These are phyloP conservation scores for Nymphaea colorata DNA, from an alignment of 164 flowering plant genomes.

Conservation along the genomic window DNA sequence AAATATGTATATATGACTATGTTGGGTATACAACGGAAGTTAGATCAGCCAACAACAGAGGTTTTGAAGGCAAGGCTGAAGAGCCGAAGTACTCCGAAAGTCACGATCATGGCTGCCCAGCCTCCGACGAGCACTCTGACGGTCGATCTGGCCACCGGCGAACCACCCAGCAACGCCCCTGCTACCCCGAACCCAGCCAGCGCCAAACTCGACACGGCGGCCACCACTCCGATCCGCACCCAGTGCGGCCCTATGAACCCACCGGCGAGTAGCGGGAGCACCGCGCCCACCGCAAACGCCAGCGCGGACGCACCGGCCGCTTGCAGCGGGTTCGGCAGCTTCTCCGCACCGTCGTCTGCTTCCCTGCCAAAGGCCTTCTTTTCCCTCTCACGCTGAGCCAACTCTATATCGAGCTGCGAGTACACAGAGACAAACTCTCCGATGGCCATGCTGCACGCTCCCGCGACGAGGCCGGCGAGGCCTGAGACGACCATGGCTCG, in stretches of 20 bases:
- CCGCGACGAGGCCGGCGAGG: constrained; percentile 1
- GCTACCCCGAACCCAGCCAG: constrained; percentile 14
- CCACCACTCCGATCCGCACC: constrained; percentile 15
- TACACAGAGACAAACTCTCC: constrained; percentile 4
- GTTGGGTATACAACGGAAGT: too few relatives aligned
- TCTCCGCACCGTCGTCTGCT: constrained; percentile 4
- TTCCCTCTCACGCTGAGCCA: neutral
- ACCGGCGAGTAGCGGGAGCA: constrained; percentile 10
- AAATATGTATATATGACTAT: too few relatives aligned
- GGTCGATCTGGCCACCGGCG: constrained; percentile 11
- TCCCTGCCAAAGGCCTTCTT: neutral
- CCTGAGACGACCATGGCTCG: constrained; percentile 1
- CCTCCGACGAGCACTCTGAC: constrained; percentile 20
- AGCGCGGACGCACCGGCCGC: constrained; percentile 18
- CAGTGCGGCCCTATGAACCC: constrained; percentile 9
- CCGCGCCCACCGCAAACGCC: constrained; percentile 12
- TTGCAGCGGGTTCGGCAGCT: constrained; percentile 14
- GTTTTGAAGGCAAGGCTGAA: neutral
- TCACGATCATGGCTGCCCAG: constrained; percentile 20
- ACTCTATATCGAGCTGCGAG: constrained; percentile 1
- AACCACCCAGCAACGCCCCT: constrained; percentile 15
- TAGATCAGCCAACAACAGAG: neutral
- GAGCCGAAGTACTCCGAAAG: constrained; percentile 17
- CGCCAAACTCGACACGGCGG: constrained; percentile 7
- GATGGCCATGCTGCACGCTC: constrained; percentile 3